Conservation (phyloP, 495 filamentous ascomycete genomes). For the Penicillium cinerascens region DNA sequence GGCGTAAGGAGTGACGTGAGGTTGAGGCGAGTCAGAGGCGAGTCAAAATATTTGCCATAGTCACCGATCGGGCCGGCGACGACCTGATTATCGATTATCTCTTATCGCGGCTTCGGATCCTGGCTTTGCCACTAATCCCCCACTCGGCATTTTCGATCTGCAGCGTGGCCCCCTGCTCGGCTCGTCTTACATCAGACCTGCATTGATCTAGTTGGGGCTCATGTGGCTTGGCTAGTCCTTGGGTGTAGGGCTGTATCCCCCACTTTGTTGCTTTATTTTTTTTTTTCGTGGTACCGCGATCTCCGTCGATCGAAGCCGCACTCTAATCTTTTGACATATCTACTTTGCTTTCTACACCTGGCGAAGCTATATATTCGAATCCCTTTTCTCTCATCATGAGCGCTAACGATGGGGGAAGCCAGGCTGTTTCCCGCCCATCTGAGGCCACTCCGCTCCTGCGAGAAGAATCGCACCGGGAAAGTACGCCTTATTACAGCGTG, state of each 20-base stretch:
- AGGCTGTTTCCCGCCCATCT: background rate
- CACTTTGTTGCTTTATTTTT: background rate
- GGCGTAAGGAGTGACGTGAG: background rate
- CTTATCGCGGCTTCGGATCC: background rate
- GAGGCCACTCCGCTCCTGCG: slow-evolving; percentile 23
- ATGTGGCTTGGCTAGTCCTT: background rate
- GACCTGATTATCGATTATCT: background rate
- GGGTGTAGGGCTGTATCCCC: background rate
- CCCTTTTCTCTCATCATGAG: background rate
- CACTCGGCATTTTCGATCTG: background rate
- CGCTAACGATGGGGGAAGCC: background rate
- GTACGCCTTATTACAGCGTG: slow-evolving; percentile 6
- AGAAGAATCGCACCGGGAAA: slow-evolving; percentile 2
- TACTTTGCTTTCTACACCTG: background rate
- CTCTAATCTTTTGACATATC: background rate
- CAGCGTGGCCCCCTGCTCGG: background rate
- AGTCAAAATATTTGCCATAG: background rate
- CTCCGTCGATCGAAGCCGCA: background rate
- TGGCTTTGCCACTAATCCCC: background rate
- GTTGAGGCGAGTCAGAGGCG: background rate
- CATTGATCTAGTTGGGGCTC: background rate
- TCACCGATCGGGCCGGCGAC: background rate
- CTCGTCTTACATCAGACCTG: background rate
- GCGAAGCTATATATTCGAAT: background rate
- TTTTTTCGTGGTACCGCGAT: background rate